A percentile compares a stretch with the other conserved stretches of the same genome.
Evolutionary conservation across 106 monocot species (phyloP).

Genomic region (Dendrobium chrysotoxum): DNA sequence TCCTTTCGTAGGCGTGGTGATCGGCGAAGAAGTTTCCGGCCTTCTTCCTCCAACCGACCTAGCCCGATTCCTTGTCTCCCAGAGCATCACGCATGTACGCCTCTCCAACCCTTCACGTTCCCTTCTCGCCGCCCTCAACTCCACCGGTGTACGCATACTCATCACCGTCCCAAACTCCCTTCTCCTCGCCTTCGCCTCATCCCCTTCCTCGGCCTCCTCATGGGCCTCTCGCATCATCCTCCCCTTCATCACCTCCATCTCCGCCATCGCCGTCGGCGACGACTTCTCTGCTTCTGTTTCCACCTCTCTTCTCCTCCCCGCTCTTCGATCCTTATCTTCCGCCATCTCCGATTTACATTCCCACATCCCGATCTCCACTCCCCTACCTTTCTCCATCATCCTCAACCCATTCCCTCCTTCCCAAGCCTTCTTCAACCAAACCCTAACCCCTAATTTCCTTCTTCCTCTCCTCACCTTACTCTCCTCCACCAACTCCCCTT

Average conservation of each 20-base stretch:
- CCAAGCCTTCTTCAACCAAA: constrained; percentile 81
- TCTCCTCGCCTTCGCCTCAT: constrained; percentile 59
- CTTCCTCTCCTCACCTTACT: constrained; percentile 60
- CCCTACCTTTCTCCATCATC: constrained; percentile 53
- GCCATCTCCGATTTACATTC: constrained; percentile 30
- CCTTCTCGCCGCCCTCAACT: constrained; percentile 56
- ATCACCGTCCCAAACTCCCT: constrained; percentile 62
- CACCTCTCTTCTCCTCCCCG: constrained; percentile 54
- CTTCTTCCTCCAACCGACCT: constrained; percentile 39
- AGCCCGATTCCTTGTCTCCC: constrained; percentile 35
- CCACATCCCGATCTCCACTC: constrained; percentile 51
- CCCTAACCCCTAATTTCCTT: constrained; percentile 39
- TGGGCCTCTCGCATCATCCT: constrained; percentile 57
- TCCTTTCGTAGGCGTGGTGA: constrained; percentile 68
- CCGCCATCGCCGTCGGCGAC: constrained; percentile 62
- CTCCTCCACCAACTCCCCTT: constrained; percentile 36
- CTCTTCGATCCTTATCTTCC: constrained; percentile 35
- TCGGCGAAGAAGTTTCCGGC: constrained; percentile 53
- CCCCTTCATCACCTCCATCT: constrained; percentile 39
- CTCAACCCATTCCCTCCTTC: constrained; percentile 87
- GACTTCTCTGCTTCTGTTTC: constrained; percentile 39
- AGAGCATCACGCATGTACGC: constrained; percentile 66
- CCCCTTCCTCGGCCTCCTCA: constrained; percentile 38
- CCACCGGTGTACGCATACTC: constrained; percentile 37
- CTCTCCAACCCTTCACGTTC: constrained; percentile 49